Evolutionary conservation across 257 asterid genomes (phyloP).

Genomic region (Marsdenia floribunda): DNA sequence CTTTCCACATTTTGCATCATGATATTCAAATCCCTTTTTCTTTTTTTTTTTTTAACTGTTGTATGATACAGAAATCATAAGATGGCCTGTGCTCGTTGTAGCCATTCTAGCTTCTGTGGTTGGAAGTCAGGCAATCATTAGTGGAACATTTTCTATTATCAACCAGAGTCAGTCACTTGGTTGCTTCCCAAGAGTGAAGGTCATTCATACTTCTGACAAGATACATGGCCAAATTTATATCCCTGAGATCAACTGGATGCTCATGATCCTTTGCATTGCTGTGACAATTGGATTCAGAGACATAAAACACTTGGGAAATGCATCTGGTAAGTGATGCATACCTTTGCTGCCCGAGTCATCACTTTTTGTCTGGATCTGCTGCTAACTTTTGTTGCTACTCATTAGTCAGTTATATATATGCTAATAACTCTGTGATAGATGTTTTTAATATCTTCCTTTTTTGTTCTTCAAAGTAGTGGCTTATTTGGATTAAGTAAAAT

Average conservation of each 20-base stretch:
- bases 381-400: not conserved
- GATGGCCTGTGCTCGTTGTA: slow-evolving; percentile 84
- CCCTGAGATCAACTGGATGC: slow-evolving; percentile 95
- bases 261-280: slow-evolving; percentile 93
- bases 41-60: not conserved
- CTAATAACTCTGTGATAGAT: not conserved
- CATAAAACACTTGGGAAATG: slow-evolving; percentile 91
- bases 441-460: not conserved
- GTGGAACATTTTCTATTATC: slow-evolving; percentile 96
- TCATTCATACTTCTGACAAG: slow-evolving; percentile 77
- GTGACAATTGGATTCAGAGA: slow-evolving; percentile 94
- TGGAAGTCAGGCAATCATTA: slow-evolving; percentile 95
- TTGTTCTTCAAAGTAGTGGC: not conserved
- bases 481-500: not conserved
- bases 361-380: not conserved
- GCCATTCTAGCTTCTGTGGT: slow-evolving; percentile 97
- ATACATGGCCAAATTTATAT: slow-evolving; percentile 94
- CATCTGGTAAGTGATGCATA: slow-evolving; percentile 49
- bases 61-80: slow-evolving; percentile 48
- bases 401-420: not conserved
- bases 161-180: slow-evolving; percentile 95
- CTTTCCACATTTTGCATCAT: not conserved
- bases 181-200: slow-evolving; percentile 95
- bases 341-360: not conserved
- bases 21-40: not conserved